Evolutionary conservation across 768 basidiomycete species (phyloP).

Genomic region (Mycena amicta): DNA sequence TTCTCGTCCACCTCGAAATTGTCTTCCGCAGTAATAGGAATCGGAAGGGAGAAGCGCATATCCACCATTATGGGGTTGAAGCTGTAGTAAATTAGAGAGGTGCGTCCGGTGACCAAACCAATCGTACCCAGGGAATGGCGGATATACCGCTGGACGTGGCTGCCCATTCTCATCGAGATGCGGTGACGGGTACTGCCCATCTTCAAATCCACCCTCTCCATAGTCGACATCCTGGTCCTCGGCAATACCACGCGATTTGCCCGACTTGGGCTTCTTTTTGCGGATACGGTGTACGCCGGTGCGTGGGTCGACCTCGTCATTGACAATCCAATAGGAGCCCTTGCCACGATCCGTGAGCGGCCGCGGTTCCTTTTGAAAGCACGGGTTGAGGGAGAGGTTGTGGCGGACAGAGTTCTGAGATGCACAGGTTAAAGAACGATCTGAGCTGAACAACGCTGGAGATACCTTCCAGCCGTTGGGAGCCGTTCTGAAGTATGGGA

Average conservation of each 20-base stretch:
- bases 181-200: slow-evolving; percentile 44
- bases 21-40: slow-evolving; percentile 68
- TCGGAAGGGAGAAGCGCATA: slow-evolving; percentile 65
- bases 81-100: too few species aligned
- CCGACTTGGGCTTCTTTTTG: slow-evolving; percentile 78
- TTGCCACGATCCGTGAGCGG: slow-evolving; percentile 90
- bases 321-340: slow-evolving; percentile 91
- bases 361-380: slow-evolving; percentile 90
- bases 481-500: slow-evolving; percentile 86
- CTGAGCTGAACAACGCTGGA: too few species aligned
- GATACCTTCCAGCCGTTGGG: slow-evolving; percentile 93
- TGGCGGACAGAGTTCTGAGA: slow-evolving; percentile 90
- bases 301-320: slow-evolving; percentile 86
- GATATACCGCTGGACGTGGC: slow-evolving; percentile 47
- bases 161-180: slow-evolving; percentile 21
- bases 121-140: slow-evolving; percentile 65
- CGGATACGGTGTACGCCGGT: slow-evolving; percentile 88
- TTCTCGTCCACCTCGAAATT: slow-evolving; percentile 73
- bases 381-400: slow-evolving; percentile 87
- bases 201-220: slow-evolving; percentile 43
- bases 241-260: slow-evolving; percentile 48
- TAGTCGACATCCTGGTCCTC: slow-evolving; percentile 68
- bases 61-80: slow-evolving; percentile 76
- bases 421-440: slow-evolving; percentile 25
- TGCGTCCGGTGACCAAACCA: too few species aligned